Conservation (phyloP, 2,329 filamentous ascomycete species). For the Biscogniauxia sp. region DNA sequence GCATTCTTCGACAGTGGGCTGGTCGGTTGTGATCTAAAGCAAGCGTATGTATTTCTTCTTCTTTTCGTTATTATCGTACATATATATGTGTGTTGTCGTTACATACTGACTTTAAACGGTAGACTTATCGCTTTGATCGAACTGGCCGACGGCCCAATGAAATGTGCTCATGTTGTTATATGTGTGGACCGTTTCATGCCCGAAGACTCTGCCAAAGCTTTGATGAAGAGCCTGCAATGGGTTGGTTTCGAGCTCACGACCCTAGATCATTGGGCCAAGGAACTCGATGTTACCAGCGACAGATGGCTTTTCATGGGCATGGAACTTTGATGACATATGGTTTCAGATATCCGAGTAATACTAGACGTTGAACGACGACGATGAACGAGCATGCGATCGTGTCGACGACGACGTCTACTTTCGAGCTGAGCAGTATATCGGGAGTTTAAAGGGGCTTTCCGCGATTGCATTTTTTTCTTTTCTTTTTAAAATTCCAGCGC, state of each 20-base stretch:
- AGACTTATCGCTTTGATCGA: constrained; percentile 90
- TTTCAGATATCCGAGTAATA: no score
- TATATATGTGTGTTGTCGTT: constrained; percentile 10
- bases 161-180: constrained; percentile 74
- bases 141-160: constrained; percentile 73
- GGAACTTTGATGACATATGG: constrained; percentile 58
- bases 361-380: neutral
- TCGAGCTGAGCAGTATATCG: neutral
- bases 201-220: constrained; percentile 58
- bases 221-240: constrained; percentile 86
- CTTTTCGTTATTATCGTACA: no score
- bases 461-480: constrained; percentile 2
- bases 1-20: constrained; percentile 78
- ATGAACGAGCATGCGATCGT: neutral
- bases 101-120: constrained; percentile 30
- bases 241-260: constrained; percentile 85
- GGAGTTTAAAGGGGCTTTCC: constrained; percentile 3
- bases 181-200: constrained; percentile 74
- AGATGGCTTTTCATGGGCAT: constrained; percentile 86
- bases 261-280: constrained; percentile 70
- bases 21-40: constrained; percentile 76
- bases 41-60: constrained; percentile 58
- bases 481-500: constrained; percentile 1
- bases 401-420: neutral
- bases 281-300: constrained; percentile 66